Evolutionary conservation across 2,329 filamentous ascomycete genomes (phyloP).

Genomic region (Zymoseptoria passerinii): DNA sequence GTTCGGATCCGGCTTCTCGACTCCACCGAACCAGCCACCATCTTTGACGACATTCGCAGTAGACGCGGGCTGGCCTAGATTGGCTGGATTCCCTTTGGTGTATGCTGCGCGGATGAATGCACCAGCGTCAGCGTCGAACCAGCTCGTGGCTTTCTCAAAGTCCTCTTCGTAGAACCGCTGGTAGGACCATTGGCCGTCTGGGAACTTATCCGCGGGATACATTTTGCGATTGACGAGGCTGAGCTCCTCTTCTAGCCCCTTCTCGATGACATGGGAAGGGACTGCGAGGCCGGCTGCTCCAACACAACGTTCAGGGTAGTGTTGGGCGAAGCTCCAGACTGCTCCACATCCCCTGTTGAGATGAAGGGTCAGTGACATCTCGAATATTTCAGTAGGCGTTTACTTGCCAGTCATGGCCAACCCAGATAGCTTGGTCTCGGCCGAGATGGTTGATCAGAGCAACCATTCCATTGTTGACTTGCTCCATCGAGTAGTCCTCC

Average conservation of each 20-base stretch:
- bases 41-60: conserved; percentile 16
- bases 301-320: conserved; percentile 28
- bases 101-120: conserved; percentile 23
- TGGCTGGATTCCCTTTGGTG: conserved; percentile 18
- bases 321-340: conserved; percentile 20
- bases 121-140: conserved; percentile 18
- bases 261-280: conserved; percentile 36
- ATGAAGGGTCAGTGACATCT: not conserved
- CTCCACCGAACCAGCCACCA: conserved; percentile 30
- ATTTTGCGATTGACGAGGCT: conserved; percentile 36
- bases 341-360: conserved; percentile 39
- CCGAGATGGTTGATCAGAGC: conserved; percentile 35
- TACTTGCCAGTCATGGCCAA: conserved; percentile 20
- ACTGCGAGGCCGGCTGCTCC: conserved; percentile 29
- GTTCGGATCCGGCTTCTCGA: conserved; percentile 17
- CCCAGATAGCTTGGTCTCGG: conserved; percentile 39
- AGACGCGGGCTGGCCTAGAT: conserved; percentile 21
- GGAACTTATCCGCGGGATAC: conserved; percentile 39
- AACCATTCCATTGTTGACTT: conserved; percentile 24
- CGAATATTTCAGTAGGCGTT: not conserved
- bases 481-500: conserved; percentile 28
- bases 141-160: conserved; percentile 18
- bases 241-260: conserved; percentile 33
- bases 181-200: conserved; percentile 32
- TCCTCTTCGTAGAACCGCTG: conserved; percentile 26